Percentiles rank a stretch among this genome's conserved stretches.
Evolutionary conservation across 164 flowering plant genomes (phyloP).

Genomic region (Chloranthus sessilifolius): DNA sequence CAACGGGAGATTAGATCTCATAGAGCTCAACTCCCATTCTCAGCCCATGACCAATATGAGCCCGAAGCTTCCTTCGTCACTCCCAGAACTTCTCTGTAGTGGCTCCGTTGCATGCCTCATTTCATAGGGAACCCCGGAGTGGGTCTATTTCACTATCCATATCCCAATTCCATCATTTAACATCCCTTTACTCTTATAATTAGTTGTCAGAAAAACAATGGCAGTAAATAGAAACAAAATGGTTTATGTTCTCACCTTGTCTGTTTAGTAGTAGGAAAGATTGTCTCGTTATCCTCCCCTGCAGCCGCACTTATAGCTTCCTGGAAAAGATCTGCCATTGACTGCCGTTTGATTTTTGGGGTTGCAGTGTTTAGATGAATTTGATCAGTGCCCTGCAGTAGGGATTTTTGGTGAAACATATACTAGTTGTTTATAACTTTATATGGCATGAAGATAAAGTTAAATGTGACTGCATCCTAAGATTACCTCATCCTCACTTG

Average conservation of each 20-base stretch:
- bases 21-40: background rate
- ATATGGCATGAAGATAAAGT: too few relatives aligned
- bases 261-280: constrained; percentile 24
- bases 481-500: constrained; percentile 72
- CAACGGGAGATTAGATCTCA: background rate
- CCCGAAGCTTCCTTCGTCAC: background rate
- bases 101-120: too few relatives aligned
- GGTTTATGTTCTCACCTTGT: constrained; percentile 31
- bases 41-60: constrained; percentile 1
- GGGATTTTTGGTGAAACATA: background rate
- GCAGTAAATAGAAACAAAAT: background rate
- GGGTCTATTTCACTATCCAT: too few relatives aligned
- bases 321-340: constrained; percentile 58
- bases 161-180: too few relatives aligned
- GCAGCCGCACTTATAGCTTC: constrained; percentile 53
- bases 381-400: constrained; percentile 30
- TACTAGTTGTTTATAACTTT: too few relatives aligned
- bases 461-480: too few relatives aligned
- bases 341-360: constrained; percentile 28
- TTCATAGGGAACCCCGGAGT: too few relatives aligned
- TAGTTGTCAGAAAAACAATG: background rate
- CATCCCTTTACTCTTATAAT: too few relatives aligned
- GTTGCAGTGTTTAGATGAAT: constrained; percentile 13
- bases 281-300: constrained; percentile 19
- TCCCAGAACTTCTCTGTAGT: background rate